Evolutionary conservation across 2,329 filamentous ascomycete species (phyloP), one percentile per base, ranked within the genome.

Genomic region (Elsinoe arachidis): DNA sequence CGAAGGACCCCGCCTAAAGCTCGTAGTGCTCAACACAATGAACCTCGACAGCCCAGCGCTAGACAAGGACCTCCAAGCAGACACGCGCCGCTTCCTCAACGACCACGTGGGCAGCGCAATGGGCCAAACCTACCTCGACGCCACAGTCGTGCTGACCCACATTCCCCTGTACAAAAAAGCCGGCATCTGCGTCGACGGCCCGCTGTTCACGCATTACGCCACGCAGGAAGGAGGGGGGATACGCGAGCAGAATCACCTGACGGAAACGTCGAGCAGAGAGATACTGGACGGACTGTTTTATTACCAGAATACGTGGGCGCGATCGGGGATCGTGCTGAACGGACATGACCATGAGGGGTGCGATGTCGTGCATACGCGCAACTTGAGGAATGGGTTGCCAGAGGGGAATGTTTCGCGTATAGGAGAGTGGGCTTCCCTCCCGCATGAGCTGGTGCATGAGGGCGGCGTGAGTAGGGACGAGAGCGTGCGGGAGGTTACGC

Each of bases 321-420:
- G 90, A 1, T 78, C 77, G 7, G 91, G 92, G 0, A 74, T 97
- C 5, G 84, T 99, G 23, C 73, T 99, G 38, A 96, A 91, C 51
- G 93, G 93, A 0, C 93, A 99, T 69, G 93, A 99, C 67, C 93
- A 99, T 70, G 88, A 88, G 63, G 93, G 93, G 5, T 99, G 93
- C 68, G 90, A 97, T 70, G 87, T 86, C 6, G 86, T 87, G 66
- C 93, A 99, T 74, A 57, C 11, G 10, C 49, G 49, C 19, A 15
- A 11, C 17, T 5, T 39, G 6, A 2, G 17, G 19, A 39, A 38
- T 15, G 15, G 23, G 15, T 2, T 37, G 19, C 12, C 19, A 7
- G 30, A 33, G 10, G 10, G 37, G n/a, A 47, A 39, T n/a, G 26
- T 15, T 14, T 56, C 54, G 3, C 9, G n/a, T 7, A 46, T 56